These are phyloP conservation scores for Barnettozyma sucrosica DNA, from an alignment of 805 yeast genomes.

Conservation along the genomic window DNA sequence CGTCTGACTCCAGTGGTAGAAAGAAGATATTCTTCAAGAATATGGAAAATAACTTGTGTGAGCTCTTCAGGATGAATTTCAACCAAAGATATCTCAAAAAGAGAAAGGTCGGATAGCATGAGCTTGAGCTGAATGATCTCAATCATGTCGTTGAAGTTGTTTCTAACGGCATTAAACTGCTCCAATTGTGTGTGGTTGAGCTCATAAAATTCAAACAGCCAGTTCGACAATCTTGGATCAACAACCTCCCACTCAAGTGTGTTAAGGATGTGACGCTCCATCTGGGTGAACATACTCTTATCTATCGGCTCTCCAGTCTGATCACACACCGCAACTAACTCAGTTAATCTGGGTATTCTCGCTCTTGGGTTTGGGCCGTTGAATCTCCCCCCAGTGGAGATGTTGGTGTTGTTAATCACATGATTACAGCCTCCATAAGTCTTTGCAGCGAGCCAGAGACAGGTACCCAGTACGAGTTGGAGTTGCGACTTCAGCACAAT, in stretches of 20 bases:
- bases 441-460: constrained; percentile 90
- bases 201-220: constrained; percentile 37
- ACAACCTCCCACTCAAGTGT: constrained; percentile 71
- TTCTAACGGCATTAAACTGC: constrained; percentile 22
- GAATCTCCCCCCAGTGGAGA: constrained; percentile 55
- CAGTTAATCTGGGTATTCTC: constrained; percentile 67
- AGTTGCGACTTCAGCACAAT: constrained; percentile 81
- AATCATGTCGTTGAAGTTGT: constrained; percentile 19
- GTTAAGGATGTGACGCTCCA: constrained; percentile 71
- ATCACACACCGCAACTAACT: constrained; percentile 68
- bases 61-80: constrained; percentile 30
- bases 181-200: constrained; percentile 37
- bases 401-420: constrained; percentile 44
- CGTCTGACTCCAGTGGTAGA: background rate
- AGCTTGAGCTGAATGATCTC: constrained; percentile 43
- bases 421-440: constrained; percentile 72
- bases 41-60: constrained; percentile 19
- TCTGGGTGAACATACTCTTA: constrained; percentile 73
- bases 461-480: constrained; percentile 85
- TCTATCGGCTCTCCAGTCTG: constrained; percentile 50
- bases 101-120: constrained; percentile 42
- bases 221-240: constrained; percentile 54
- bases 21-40: constrained; percentile 8
- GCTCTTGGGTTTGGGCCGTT: constrained; percentile 69
- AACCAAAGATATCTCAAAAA: constrained; percentile 42